Evolutionary conservation across 768 basidiomycete genomes (phyloP), one percentile per base, ranked within the genome.

Genomic region (Termitomyces sp.): DNA sequence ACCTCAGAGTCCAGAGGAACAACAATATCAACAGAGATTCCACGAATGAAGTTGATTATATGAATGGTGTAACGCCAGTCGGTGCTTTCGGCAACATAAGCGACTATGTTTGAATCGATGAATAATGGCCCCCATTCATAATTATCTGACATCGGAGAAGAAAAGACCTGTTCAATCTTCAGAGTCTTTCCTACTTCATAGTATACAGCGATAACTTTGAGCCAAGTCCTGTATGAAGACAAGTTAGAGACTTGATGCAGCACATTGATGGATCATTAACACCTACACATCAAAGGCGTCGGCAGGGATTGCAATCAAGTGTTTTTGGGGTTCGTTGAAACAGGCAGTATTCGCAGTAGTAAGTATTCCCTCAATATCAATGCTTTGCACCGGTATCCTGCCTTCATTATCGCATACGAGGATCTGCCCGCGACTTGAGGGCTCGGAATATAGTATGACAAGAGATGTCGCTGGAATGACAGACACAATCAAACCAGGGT

Each of bases 41-140:
- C 29, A 23, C 23, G 45, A 18, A 18, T n/a, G 29, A 52, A 58
- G 38, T 60, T 46, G 18, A 55, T 40, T 9, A 45, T 50, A 15
- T 9, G 3, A 9, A 29, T 44, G 53, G 13, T 29, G 29, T 29
- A 29, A 29, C 25, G 33, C 22, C 54, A 33, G 5, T 43, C 38
- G 9, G 9, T 29, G 29, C 3, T 9, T 36, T 23, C 29, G 18
- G 48, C 43, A 29, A 56, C 46, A 15, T 58, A 18, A 27, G 57
- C 60, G 18, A 58, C 47, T 2, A 53, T 16, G 20, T 46, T 42
- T 9, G 54, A 45, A 41, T 33, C 40, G 31, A 58, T 32, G 33
- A 60, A 60, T 18, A 58, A 23, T 23, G 35, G 41, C n/a, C 9
- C 38, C 35, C 48, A 4, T 16, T 3, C 6, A 18, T 9, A 1